Percentiles rank a stretch among this genome's conserved stretches.
Evolutionary conservation across 208 protist species (phyloP).

Genomic region (Acanthamoeba healyi): DNA sequence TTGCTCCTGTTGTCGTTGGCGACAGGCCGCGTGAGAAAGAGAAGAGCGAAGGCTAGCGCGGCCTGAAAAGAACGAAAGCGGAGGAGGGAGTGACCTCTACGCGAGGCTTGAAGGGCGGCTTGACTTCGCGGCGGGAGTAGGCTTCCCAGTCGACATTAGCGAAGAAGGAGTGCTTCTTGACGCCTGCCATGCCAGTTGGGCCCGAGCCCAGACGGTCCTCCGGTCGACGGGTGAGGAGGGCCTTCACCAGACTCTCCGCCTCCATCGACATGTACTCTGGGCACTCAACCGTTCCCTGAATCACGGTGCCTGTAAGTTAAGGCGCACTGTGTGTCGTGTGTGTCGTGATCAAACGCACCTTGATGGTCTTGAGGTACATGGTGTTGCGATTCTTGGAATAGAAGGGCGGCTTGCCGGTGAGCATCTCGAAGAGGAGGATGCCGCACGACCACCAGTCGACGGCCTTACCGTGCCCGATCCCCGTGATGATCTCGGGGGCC

Average conservation of each 20-base stretch:
- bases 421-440: constrained; percentile 84
- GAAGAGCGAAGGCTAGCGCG: background rate
- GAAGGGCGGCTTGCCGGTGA: constrained; percentile 78
- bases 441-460: constrained; percentile 86
- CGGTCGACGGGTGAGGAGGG: constrained; percentile 78
- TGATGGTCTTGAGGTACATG: constrained; percentile 55
- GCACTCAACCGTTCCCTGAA: constrained; percentile 77
- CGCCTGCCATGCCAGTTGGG: constrained; percentile 88
- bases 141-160: constrained; percentile 94
- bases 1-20: too few relatives aligned
- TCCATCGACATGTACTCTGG: constrained; percentile 75
- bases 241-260: constrained; percentile 7
- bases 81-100: background rate
- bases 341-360: too few relatives aligned
- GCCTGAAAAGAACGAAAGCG: background rate
- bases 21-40: background rate
- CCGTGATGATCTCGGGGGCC: constrained; percentile 82
- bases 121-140: constrained; percentile 77
- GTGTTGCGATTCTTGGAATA: constrained; percentile 84
- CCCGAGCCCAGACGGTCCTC: constrained; percentile 77
- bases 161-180: constrained; percentile 97
- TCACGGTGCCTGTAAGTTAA: too few relatives aligned
- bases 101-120: constrained; percentile 77
- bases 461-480: constrained; percentile 76
- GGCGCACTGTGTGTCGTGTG: too few relatives aligned